Percentiles rank a stretch among this genome's conserved stretches.
phyloP scores from a whole-genome alignment of 176 grass and related monocot genomes.

The Puya raimondii region DNA sequence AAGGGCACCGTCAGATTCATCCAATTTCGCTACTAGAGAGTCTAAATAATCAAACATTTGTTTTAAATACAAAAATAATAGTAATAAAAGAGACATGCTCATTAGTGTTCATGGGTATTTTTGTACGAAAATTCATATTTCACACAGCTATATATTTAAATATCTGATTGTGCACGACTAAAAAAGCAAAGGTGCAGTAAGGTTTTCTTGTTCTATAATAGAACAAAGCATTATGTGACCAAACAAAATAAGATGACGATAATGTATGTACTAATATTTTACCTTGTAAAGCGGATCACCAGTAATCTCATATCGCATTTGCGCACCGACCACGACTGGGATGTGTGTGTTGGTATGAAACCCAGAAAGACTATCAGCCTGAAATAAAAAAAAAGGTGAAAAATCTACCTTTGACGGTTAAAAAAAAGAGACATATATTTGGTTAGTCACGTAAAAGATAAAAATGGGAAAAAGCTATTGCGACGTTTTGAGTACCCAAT shows the following conservation, averaged over 20 bases:
- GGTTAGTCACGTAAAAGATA: no score
- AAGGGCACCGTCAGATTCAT: not conserved
- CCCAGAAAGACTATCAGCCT: slow-evolving; percentile 75
- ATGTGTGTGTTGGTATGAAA: slow-evolving; percentile 96
- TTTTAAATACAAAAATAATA: not conserved
- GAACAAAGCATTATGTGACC: not conserved
- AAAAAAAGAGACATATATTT: no score
- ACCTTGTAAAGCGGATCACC: slow-evolving; percentile 97
- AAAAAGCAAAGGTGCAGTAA: not conserved
- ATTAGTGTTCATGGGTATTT: no score
- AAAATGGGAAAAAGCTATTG: no score
- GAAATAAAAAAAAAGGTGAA: not conserved
- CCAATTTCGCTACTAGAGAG: not conserved
- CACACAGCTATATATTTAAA: no score
- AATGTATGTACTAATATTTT: not conserved
- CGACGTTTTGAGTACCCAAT: not conserved
- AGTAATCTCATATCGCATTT: slow-evolving; percentile 89
- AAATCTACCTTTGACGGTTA: no score
- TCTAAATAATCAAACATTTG: not conserved
- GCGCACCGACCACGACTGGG: slow-evolving; percentile 65
- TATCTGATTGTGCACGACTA: no score
- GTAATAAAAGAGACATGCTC: not conserved
- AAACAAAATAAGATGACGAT: not conserved
- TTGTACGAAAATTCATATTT: no score
- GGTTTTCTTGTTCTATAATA: not conserved